phyloP scores from a whole-genome alignment of 768 basidiomycete genomes.

The Baorangia bicolor region DNA sequence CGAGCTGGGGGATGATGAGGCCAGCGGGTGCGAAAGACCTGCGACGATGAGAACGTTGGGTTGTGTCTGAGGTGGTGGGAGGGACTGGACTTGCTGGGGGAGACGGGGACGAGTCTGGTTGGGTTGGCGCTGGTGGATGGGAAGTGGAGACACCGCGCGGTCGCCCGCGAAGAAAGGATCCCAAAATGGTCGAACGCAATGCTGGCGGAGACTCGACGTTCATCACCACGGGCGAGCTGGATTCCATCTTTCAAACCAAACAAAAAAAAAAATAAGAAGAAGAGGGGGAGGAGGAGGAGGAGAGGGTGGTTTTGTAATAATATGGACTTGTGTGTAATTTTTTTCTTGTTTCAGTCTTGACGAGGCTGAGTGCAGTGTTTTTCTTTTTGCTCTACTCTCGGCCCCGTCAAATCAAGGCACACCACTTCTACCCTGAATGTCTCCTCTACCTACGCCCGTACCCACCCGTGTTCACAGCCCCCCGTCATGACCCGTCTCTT shows the following conservation, averaged over 20 bases:
- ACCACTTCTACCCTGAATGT: slow-evolving; percentile 7
- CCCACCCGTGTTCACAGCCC: too few relatives aligned
- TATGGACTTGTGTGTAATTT: background rate
- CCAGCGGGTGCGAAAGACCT: slow-evolving; percentile 40
- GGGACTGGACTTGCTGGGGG: slow-evolving; percentile 43
- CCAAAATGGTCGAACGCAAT: slow-evolving; percentile 60
- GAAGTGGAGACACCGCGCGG: slow-evolving; percentile 69
- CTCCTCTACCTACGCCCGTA: too few relatives aligned
- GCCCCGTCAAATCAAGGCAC: slow-evolving; percentile 16
- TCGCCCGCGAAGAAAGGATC: slow-evolving; percentile 68
- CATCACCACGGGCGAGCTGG: slow-evolving; percentile 6
- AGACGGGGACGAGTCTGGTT: slow-evolving; percentile 41
- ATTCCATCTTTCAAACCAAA: slow-evolving; percentile 7
- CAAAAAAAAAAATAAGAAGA: background rate
- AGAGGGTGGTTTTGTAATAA: background rate
- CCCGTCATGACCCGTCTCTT: too few relatives aligned
- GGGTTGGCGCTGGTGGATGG: slow-evolving; percentile 30
- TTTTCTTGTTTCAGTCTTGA: slow-evolving; percentile 18
- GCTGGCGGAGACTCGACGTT: slow-evolving; percentile 32
- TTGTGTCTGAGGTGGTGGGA: slow-evolving; percentile 5
- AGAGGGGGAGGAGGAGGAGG: background rate
- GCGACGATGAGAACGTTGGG: slow-evolving; percentile 36
- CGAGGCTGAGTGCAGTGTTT: too few relatives aligned
- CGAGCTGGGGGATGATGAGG: slow-evolving; percentile 36
- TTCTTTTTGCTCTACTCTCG: too few relatives aligned